Conservation (phyloP, 768 basidiomycete species). For the Russula lepida region DNA sequence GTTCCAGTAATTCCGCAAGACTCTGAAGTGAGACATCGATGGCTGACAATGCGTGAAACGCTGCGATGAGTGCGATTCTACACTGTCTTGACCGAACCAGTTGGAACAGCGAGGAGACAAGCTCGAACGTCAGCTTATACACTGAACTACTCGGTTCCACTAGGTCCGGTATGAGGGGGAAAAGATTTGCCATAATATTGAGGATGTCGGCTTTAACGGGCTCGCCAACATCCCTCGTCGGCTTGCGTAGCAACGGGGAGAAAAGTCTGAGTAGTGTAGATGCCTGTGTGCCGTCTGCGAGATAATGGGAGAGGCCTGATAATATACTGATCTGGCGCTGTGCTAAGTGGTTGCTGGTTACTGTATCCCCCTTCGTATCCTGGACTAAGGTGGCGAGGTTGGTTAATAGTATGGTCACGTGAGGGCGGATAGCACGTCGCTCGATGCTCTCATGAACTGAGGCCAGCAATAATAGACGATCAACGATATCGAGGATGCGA, state of each 20-base stretch:
- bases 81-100: slow-evolving; percentile 62
- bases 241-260: slow-evolving; percentile 70
- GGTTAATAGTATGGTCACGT: slow-evolving; percentile 60
- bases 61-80: slow-evolving; percentile 57
- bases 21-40: slow-evolving; percentile 40
- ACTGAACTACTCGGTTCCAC: slow-evolving; percentile 35
- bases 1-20: slow-evolving; percentile 49
- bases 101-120: slow-evolving; percentile 75
- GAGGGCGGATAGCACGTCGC: slow-evolving; percentile 53
- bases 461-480: slow-evolving; percentile 53
- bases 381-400: slow-evolving; percentile 66
- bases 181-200: slow-evolving; percentile 55
- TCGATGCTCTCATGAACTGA: slow-evolving; percentile 42
- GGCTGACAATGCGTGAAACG: slow-evolving; percentile 47
- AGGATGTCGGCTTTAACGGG: slow-evolving; percentile 79
- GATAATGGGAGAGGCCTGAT: slow-evolving; percentile 68
- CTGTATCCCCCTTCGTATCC: slow-evolving; percentile 41
- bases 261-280: slow-evolving; percentile 63
- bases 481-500: slow-evolving; percentile 79
- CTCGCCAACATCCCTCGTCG: slow-evolving; percentile 70
- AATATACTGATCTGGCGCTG: slow-evolving; percentile 80
- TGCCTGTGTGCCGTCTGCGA: slow-evolving; percentile 63
- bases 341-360: slow-evolving; percentile 53
- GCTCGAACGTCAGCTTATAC: slow-evolving; percentile 47
- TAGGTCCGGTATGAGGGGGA: slow-evolving; percentile 61